These are phyloP conservation scores for Sisymbrium altissimum DNA, from an alignment of 345 rosid genomes.

Conservation along the genomic window DNA sequence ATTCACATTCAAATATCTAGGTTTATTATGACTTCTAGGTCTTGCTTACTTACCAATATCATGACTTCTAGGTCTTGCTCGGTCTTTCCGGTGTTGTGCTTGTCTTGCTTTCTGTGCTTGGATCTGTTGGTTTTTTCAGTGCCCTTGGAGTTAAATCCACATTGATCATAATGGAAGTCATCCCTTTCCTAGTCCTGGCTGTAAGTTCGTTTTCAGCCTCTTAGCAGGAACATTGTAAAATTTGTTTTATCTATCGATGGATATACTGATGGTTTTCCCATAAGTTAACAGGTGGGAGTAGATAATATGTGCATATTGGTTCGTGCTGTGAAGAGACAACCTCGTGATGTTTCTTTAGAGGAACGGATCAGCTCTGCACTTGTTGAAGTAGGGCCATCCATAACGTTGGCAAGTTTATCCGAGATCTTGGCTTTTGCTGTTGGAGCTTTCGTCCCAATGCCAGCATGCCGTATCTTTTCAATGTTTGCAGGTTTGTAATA, in stretches of 20 bases:
- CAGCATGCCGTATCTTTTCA: slow-evolving; percentile 96
- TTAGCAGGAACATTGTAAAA: slow-evolving; percentile 5
- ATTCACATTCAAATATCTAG: not conserved
- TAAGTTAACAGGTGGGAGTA: slow-evolving; percentile 75
- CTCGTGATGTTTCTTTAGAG: slow-evolving; percentile 63
- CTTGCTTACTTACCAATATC: slow-evolving; percentile 40
- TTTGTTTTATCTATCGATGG: too few species aligned
- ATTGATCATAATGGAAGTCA: slow-evolving; percentile 97
- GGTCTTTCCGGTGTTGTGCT: slow-evolving; percentile 95
- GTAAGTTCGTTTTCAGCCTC: slow-evolving; percentile 52
- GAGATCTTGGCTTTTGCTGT: slow-evolving; percentile 96
- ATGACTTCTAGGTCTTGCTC: slow-evolving; percentile 63
- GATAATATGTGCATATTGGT: slow-evolving; percentile 99
- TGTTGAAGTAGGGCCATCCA: slow-evolving; percentile 96
- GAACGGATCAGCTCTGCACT: slow-evolving; percentile 90
- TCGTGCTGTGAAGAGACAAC: slow-evolving; percentile 91
- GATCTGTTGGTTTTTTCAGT: slow-evolving; percentile 90
- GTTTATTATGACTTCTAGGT: slow-evolving; percentile 50
- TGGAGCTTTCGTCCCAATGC: slow-evolving; percentile 95
- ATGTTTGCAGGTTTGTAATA: slow-evolving; percentile 79
- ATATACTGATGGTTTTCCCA: slow-evolving; percentile 6
- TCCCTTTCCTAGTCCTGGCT: slow-evolving; percentile 94
- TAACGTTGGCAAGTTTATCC: slow-evolving; percentile 92
- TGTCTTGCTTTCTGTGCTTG: slow-evolving; percentile 94
- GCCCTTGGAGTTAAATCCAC: slow-evolving; percentile 90